phyloP scores from a whole-genome alignment of 2,329 filamentous ascomycete genomes.

The Neonectria ditissima region DNA sequence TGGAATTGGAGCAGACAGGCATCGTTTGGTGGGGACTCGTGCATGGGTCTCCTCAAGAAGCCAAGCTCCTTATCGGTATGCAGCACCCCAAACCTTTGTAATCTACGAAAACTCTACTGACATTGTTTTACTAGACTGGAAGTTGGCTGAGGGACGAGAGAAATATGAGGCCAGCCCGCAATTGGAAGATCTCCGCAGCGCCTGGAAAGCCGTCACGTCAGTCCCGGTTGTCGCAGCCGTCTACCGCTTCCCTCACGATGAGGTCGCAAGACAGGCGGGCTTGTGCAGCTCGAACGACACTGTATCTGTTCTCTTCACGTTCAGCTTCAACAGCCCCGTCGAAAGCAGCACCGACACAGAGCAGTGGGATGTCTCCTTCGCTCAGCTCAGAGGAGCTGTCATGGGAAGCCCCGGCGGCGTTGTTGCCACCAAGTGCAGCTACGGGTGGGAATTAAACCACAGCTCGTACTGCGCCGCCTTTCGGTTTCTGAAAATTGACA shows the following conservation, averaged over 20 bases:
- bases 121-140: constrained; percentile 15
- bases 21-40: constrained; percentile 27
- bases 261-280: constrained; percentile 1
- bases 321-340: not conserved
- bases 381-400: not conserved
- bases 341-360: not conserved
- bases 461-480: constrained; percentile 13
- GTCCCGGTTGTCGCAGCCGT: not conserved
- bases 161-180: not conserved
- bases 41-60: constrained; percentile 4
- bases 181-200: not conserved
- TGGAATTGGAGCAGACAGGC: constrained; percentile 21
- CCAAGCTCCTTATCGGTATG: constrained; percentile 27
- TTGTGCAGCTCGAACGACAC: not conserved
- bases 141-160: constrained; percentile 9
- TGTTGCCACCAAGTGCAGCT: not conserved
- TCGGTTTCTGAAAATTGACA: not conserved
- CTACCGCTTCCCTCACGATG: constrained; percentile 7
- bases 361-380: not conserved
- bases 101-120: not conserved
- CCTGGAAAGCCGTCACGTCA: constrained; percentile 11
- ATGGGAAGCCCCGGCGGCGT: constrained; percentile 18
- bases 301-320: constrained; percentile 12
- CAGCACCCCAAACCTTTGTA: not conserved
- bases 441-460: constrained; percentile 8